These are phyloP conservation scores for Combretum micranthum DNA, from an alignment of 345 rosid species.

Conservation along the genomic window DNA sequence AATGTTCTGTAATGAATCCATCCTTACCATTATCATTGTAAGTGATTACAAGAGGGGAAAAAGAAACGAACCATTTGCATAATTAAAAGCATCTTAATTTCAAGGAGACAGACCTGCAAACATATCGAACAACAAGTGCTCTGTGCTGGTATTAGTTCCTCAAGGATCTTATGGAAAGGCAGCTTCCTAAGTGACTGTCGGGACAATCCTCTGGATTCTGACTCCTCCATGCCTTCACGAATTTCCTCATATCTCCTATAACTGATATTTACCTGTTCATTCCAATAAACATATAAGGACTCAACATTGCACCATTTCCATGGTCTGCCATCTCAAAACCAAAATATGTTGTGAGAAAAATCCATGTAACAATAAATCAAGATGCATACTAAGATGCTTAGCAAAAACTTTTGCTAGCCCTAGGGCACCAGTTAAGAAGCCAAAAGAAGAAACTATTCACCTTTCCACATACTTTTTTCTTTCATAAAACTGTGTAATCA, in stretches of 20 bases:
- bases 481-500: no score
- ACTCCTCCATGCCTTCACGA: slow-evolving; percentile 31
- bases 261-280: slow-evolving; percentile 36
- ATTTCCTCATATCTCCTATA: slow-evolving; percentile 37
- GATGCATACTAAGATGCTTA: no score
- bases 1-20: slow-evolving; percentile 34
- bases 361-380: background rate
- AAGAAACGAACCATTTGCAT: background rate
- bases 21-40: background rate
- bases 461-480: no score
- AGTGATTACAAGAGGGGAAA: background rate
- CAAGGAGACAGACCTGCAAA: slow-evolving; percentile 42
- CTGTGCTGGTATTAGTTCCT: slow-evolving; percentile 38
- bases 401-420: no score
- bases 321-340: background rate
- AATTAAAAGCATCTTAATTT: background rate
- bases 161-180: slow-evolving; percentile 53
- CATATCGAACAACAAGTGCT: slow-evolving; percentile 59
- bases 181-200: slow-evolving; percentile 51
- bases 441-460: no score
- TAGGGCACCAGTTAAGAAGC: no score
- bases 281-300: background rate
- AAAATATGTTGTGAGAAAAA: background rate
- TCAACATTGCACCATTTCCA: background rate
- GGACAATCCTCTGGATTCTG: slow-evolving; percentile 48